Evolutionary conservation across 345 rosid species (phyloP).

Genomic region (Pugionium cornutum): DNA sequence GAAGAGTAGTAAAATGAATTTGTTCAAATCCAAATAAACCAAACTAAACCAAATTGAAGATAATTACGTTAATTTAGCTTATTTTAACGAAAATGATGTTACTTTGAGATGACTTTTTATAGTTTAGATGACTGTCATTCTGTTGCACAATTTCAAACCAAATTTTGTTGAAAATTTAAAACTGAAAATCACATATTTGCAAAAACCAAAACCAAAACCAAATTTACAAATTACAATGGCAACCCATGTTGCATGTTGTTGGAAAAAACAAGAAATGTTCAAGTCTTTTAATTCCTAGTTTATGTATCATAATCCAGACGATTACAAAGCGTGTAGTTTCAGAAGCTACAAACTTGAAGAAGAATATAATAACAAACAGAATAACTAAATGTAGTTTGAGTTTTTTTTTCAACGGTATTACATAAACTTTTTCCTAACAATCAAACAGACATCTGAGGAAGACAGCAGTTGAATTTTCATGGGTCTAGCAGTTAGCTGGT

Average conservation of each 20-base stretch:
- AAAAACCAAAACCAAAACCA: no score
- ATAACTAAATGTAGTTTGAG: not conserved
- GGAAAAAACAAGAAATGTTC: not conserved
- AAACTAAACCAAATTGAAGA: constrained; percentile 10
- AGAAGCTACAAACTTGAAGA: constrained; percentile 20
- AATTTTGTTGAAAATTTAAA: no score
- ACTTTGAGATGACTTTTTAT: no score
- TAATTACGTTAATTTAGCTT: not conserved
- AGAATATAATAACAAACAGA: constrained; percentile 5
- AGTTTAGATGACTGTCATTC: no score
- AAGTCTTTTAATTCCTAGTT: not conserved
- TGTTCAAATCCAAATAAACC: not conserved
- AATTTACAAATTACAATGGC: no score
- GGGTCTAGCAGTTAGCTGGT: constrained; percentile 57
- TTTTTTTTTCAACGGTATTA: not conserved
- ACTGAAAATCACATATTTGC: no score
- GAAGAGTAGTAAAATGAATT: not conserved
- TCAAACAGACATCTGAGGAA: constrained; percentile 20
- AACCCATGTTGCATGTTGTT: not conserved
- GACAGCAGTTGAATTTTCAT: not conserved
- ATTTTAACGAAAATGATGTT: not conserved
- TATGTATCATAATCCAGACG: constrained; percentile 7
- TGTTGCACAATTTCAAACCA: no score
- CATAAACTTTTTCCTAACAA: constrained; percentile 12
- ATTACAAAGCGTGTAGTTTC: constrained; percentile 12